These are phyloP conservation scores for Suillus hirtellus DNA, from an alignment of 768 basidiomycete species.

Conservation along the genomic window DNA sequence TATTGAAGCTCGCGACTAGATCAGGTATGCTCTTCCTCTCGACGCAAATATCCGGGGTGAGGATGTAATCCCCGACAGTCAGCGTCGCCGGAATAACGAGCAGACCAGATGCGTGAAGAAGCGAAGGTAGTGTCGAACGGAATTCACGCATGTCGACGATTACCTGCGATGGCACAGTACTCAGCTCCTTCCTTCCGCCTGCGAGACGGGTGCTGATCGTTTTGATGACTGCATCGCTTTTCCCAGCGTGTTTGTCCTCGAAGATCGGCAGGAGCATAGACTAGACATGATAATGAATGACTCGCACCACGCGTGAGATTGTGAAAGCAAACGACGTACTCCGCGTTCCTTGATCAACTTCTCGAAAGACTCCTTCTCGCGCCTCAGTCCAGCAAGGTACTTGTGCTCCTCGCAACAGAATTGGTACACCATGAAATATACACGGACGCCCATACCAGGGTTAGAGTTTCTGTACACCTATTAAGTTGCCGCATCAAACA, in stretches of 20 bases:
- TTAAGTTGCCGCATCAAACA: not conserved
- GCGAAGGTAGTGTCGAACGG: conserved; percentile 84
- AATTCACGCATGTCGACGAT: conserved; percentile 98
- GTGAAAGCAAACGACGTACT: conserved; percentile 48
- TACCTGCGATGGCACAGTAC: conserved; percentile 75
- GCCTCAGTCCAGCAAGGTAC: conserved; percentile 84
- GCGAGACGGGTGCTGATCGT: conserved; percentile 85
- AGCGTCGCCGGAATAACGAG: conserved; percentile 88
- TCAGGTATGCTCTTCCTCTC: conserved; percentile 96
- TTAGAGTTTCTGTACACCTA: conserved; percentile 87
- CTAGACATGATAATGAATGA: conserved; percentile 39
- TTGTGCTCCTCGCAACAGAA: conserved; percentile 95
- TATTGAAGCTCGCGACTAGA: conserved; percentile 90
- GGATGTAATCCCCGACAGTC: conserved; percentile 93
- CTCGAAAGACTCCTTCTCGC: conserved; percentile 94
- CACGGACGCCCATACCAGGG: conserved; percentile 79
- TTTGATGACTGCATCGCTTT: conserved; percentile 63
- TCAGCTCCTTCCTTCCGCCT: conserved; percentile 75
- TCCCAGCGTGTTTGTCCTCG: conserved; percentile 53
- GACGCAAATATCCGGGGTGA: conserved; percentile 93
- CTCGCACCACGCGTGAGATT: not conserved
- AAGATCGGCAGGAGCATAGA: conserved; percentile 86
- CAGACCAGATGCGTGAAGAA: conserved; percentile 81
- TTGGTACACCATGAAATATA: conserved; percentile 96
- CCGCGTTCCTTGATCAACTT: conserved; percentile 88